Base-by-base conservation (phyloP, 306 rosid genomes). In the Quercus engelmannii region DNA sequence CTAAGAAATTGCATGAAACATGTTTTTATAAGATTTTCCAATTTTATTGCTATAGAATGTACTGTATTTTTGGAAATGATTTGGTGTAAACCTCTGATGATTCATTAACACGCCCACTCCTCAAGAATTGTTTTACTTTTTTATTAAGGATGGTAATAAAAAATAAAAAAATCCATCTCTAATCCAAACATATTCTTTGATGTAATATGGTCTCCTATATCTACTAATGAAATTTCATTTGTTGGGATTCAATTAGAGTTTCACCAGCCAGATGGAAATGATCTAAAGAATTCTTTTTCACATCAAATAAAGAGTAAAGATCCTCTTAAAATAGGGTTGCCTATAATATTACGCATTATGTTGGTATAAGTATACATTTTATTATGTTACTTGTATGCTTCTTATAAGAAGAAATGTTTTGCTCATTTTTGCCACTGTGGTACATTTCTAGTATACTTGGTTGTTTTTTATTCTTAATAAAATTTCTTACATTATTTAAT, bases 201-300 rank as follows among this genome's bases (percentile, higher is more conserved):
- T 11, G 5, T 49, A 49, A 10, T 49, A 82, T 78, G 43, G 82
- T 76, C 79, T n/a, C 26, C 26, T 19, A n/a, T 28, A 35, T 65
- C 28, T 68, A 28, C 46, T 17, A 35, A 68, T n/a, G 41, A n/a
- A 68, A 68, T 8, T 35, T 63, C n/a, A 28, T 63, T 35, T 63
- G 31, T 14, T 68, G 21, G 2, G 20, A 33, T 68, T 35, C 26
- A 35, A 15, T 33, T 56, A 83, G 92, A 84, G 86, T 57, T 83
- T 86, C 97, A 69, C 99, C 97, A 5, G 99, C 97, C 69, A 89
- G 96, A 62, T 92, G 98, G 98, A 92, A 89, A 89, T 95, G 99
- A 88, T 95, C 97, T 8, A 92, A 92, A 84, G 98, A 95, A 70
- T 92, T 92, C 80, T 89, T 91, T 95, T 77, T 84, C 97, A 58